These are phyloP conservation scores for Penicillium pancosmium DNA, from an alignment of 495 filamentous ascomycete species.

Conservation along the genomic window DNA sequence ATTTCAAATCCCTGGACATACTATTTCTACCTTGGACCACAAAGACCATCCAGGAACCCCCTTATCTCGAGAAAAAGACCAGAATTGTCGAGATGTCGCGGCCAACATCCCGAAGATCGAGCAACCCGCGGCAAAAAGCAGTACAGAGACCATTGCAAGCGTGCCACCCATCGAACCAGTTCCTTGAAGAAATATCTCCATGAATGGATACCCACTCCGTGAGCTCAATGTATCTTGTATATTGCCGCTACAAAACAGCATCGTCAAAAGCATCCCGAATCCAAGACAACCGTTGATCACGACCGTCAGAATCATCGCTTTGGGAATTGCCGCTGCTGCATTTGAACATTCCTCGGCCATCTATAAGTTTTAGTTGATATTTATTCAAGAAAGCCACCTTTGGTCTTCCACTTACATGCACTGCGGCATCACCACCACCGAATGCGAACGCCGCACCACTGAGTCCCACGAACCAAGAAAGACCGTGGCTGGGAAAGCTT, in stretches of 20 bases:
- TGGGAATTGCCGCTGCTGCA: slow-evolving; percentile 48
- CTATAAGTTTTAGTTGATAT: slow-evolving; percentile 22
- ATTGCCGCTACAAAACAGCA: slow-evolving; percentile 52
- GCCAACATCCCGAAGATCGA: slow-evolving; percentile 50
- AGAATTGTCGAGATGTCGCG: slow-evolving; percentile 54
- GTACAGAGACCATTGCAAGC: slow-evolving; percentile 45
- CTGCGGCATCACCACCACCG: slow-evolving; percentile 41
- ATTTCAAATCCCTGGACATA: background rate
- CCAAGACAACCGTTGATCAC: slow-evolving; percentile 53
- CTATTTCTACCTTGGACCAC: background rate
- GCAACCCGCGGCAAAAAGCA: slow-evolving; percentile 45
- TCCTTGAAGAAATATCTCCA: slow-evolving; percentile 52
- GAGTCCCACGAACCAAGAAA: slow-evolving; percentile 50
- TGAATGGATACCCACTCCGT: slow-evolving; percentile 50
- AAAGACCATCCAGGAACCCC: slow-evolving; percentile 14
- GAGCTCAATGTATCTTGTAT: slow-evolving; percentile 37
- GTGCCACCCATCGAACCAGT: slow-evolving; percentile 45
- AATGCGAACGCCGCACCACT: slow-evolving; percentile 46
- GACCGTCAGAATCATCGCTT: slow-evolving; percentile 47
- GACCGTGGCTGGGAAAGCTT: slow-evolving; percentile 41
- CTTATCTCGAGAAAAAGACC: slow-evolving; percentile 38
- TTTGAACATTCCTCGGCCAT: slow-evolving; percentile 59
- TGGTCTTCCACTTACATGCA: slow-evolving; percentile 38
- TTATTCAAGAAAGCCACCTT: background rate
- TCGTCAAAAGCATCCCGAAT: slow-evolving; percentile 51